Base-by-base conservation (phyloP, 345 rosid species). In the Melaleuca alternifolia region DNA sequence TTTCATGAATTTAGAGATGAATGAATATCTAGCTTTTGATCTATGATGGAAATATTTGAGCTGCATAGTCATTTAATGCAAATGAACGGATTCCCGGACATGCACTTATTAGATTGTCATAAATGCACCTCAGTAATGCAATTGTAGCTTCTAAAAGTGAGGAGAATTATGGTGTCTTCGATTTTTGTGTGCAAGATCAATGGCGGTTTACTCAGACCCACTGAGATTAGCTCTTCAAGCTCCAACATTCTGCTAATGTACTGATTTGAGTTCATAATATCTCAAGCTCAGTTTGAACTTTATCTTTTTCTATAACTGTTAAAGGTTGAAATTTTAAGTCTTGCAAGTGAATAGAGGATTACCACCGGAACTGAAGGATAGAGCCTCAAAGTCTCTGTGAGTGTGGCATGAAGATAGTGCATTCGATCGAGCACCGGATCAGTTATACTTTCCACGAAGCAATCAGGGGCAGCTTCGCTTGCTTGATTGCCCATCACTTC, bases 401-500 rank as follows among this genome's bases (percentile, higher is more conserved):
- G 90, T 10, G 96, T 88, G 41, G 98, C 97, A 54, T 95, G 98
- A 86, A 96, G 98, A 89, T 95, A 94, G 37, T 95, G 97, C 97
- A 94, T 92, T 82, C 84, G 53, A 15, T 96, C 94, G 10, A 96
- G 94, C 44, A 89, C 89, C 62, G 85, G 89, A 86, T 93, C 94
- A 1, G 89, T 91, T 59, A 94, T 82, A 28, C 89, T 88, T 48
- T 89, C 84, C 46, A 91, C 83, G 76, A 95, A 95, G 30, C 89
- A 91, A 48, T 91, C 90, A 18, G 88, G 86, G 33, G 87, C 71
- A 11, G 82, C 88, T 65, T 87, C 87, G 41, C 83, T 51, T 56
- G 84, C 87, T 2, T 26, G 41, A 26, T 85, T 85, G 4, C 87
- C 85, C 13, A 93, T 90, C 65, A 91, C 90, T 5, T 90, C 89